Percentiles rank a stretch among this genome's conserved stretches.
phyloP scores from a whole-genome alignment of 139 green algal species.

The Chlamydomonas sp. region DNA sequence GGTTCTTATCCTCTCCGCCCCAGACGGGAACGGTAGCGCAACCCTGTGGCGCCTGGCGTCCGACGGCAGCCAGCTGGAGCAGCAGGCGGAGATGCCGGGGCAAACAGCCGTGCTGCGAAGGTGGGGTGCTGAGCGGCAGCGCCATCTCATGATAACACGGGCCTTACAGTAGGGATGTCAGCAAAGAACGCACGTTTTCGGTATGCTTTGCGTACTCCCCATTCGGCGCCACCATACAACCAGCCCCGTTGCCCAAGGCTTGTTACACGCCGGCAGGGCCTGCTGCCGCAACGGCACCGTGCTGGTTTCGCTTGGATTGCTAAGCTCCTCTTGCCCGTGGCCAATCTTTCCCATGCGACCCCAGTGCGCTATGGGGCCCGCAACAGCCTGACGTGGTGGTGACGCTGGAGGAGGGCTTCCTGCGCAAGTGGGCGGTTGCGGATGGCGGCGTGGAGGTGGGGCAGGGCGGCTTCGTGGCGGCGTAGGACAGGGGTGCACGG shows the following conservation, averaged over 20 bases:
- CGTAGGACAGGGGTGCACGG: neutral
- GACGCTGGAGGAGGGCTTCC: conserved; percentile 60
- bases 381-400: conserved; percentile 47
- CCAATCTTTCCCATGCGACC: neutral
- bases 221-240: neutral
- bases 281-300: too few species aligned
- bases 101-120: conserved; percentile 45
- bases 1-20: neutral
- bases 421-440: conserved; percentile 58
- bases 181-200: neutral
- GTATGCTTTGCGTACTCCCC: neutral
- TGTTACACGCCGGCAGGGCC: too few species aligned
- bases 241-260: too few species aligned
- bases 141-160: neutral
- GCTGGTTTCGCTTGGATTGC: neutral
- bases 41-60: conserved; percentile 59
- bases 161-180: neutral
- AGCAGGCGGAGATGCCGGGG: conserved; percentile 51
- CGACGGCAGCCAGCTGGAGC: conserved; percentile 25
- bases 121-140: neutral
- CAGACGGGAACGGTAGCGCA: conserved; percentile 65
- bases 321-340: too few species aligned
- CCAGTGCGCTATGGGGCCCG: conserved; percentile 62
- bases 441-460: conserved; percentile 47
- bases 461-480: neutral